Evolutionary conservation across 2,329 filamentous ascomycete species (phyloP).

Genomic region (Thermomyces lanuginosus): DNA sequence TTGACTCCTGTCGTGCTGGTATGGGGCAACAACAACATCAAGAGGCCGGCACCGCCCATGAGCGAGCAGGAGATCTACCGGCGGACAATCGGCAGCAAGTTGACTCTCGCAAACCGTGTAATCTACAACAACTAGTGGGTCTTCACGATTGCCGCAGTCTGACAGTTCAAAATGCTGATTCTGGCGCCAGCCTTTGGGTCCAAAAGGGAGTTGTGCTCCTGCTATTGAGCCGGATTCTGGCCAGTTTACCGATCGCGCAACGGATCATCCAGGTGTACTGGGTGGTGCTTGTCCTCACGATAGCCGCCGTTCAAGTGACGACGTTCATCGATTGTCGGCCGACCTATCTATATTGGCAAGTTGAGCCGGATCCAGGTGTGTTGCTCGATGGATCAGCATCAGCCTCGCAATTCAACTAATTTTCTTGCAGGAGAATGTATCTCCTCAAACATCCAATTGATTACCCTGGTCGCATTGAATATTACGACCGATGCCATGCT

Average conservation of each 20-base stretch:
- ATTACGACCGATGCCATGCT: conserved; percentile 18
- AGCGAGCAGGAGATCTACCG: neutral
- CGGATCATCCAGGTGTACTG: conserved; percentile 13
- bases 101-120: conserved; percentile 9
- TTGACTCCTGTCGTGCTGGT: conserved; percentile 3
- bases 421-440: conserved; percentile 12
- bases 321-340: conserved; percentile 28
- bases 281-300: conserved; percentile 15
- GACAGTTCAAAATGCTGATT: neutral
- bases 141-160: neutral
- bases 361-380: conserved; percentile 28
- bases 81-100: conserved; percentile 10
- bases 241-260: conserved; percentile 8
- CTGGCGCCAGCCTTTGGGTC: conserved; percentile 8
- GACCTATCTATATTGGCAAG: conserved; percentile 41
- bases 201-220: conserved; percentile 12
- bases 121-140: conserved; percentile 10
- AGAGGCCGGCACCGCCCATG: neutral
- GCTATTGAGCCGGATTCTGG: conserved; percentile 11
- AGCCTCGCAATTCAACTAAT: conserved; percentile 1
- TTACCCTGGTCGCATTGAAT: conserved; percentile 20
- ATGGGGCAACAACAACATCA: conserved; percentile 5
- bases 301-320: conserved; percentile 17
- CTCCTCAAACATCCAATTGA: conserved; percentile 17
- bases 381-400: neutral